These are phyloP conservation scores for Colletotrichum caudatum DNA, from an alignment of 2,329 filamentous ascomycete genomes.

Conservation along the genomic window DNA sequence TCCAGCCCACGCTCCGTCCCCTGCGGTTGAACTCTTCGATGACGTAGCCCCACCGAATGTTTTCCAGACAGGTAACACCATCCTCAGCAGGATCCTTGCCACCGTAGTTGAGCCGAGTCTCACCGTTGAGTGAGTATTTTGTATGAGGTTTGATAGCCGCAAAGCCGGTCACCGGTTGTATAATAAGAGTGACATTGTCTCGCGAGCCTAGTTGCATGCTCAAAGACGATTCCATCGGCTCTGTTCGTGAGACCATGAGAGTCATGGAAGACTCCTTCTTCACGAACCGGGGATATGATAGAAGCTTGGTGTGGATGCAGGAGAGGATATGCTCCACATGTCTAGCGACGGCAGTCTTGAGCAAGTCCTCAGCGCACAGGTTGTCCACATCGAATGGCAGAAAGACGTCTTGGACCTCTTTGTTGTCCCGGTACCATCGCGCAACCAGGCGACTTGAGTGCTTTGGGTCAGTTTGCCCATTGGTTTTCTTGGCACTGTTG, in stretches of 20 bases:
- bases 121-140: slow-evolving; percentile 66
- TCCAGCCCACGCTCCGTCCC: slow-evolving; percentile 75
- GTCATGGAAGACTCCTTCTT: slow-evolving; percentile 69
- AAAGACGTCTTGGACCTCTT: slow-evolving; percentile 77
- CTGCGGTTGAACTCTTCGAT: slow-evolving; percentile 71
- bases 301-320: slow-evolving; percentile 72
- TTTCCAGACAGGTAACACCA: slow-evolving; percentile 68
- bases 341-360: slow-evolving; percentile 79
- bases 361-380: slow-evolving; percentile 79
- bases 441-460: slow-evolving; percentile 68
- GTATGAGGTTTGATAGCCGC: slow-evolving; percentile 78
- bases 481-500: slow-evolving; percentile 69
- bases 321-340: slow-evolving; percentile 80
- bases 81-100: slow-evolving; percentile 68
- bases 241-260: slow-evolving; percentile 67
- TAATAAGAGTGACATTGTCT: slow-evolving; percentile 69
- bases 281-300: slow-evolving; percentile 70
- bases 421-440: slow-evolving; percentile 88
- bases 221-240: slow-evolving; percentile 76
- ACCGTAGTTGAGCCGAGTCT: slow-evolving; percentile 72
- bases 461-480: slow-evolving; percentile 55
- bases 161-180: slow-evolving; percentile 84
- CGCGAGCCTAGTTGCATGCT: slow-evolving; percentile 76
- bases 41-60: slow-evolving; percentile 70
- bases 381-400: slow-evolving; percentile 74